A percentile compares a stretch with the other conserved stretches of the same genome.
Conservation (phyloP, 148 eudicot genomes). For the Amaranthus cruentus region DNA sequence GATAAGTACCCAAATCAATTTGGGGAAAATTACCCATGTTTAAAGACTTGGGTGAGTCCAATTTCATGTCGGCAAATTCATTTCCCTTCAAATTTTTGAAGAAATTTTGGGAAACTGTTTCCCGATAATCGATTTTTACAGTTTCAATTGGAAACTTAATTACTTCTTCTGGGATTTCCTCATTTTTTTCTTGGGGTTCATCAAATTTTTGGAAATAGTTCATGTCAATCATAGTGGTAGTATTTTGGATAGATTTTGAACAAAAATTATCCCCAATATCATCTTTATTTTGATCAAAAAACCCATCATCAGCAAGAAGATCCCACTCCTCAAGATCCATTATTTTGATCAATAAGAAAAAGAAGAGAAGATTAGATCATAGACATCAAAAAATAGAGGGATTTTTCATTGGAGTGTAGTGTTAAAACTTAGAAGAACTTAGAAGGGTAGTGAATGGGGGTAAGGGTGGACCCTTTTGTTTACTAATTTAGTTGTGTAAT, state of each 20-base stretch:
- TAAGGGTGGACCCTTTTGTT: not conserved
- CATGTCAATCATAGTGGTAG: slow-evolving; percentile 37
- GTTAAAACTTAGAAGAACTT: slow-evolving; percentile 16
- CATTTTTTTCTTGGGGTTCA: slow-evolving; percentile 9
- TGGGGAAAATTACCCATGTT: slow-evolving; percentile 46
- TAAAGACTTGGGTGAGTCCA: slow-evolving; percentile 72
- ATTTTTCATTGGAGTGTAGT: slow-evolving; percentile 27
- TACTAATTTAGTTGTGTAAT: slow-evolving; percentile 6
- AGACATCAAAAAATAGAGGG: not conserved
- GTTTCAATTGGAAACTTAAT: slow-evolving; percentile 18
- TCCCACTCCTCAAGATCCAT: slow-evolving; percentile 16
- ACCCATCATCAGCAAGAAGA: not conserved
- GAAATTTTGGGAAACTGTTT: slow-evolving; percentile 55
- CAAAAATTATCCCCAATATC: slow-evolving; percentile 8
- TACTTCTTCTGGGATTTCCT: slow-evolving; percentile 29
- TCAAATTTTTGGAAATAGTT: slow-evolving; percentile 41
- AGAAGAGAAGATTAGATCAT: not conserved
- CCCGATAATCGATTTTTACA: slow-evolving; percentile 30
- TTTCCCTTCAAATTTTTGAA: slow-evolving; percentile 80
- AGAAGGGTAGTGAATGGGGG: slow-evolving; percentile 15
- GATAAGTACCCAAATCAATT: slow-evolving; percentile 38
- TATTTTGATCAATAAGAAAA: not conserved
- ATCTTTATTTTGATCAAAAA: slow-evolving; percentile 47
- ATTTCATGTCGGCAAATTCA: slow-evolving; percentile 90
- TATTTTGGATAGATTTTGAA: slow-evolving; percentile 16